phyloP scores from a whole-genome alignment of 805 yeast genomes.

The Metschnikowia gelsemii region DNA sequence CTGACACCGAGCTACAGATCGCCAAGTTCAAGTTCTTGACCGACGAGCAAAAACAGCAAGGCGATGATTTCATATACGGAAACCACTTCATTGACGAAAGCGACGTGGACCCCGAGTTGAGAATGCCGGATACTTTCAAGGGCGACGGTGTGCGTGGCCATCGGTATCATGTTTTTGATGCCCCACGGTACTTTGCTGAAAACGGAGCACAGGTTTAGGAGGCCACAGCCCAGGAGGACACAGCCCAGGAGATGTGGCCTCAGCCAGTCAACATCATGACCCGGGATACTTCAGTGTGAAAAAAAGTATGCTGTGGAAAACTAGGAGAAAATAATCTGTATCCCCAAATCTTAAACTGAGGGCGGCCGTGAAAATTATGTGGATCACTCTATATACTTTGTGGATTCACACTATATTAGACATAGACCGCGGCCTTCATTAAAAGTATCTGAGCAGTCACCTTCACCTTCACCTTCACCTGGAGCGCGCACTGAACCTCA shows the following conservation, averaged over 20 bases:
- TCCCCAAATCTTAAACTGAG: too few relatives aligned
- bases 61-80: constrained; percentile 47
- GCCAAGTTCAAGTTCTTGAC: constrained; percentile 77
- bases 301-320: not conserved
- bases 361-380: too few relatives aligned
- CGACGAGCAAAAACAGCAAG: constrained; percentile 32
- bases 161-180: constrained; percentile 89
- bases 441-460: not conserved
- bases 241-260: too few relatives aligned
- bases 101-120: constrained; percentile 56
- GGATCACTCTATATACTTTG: too few relatives aligned
- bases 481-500: constrained; percentile 7
- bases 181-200: constrained; percentile 74
- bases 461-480: not conserved
- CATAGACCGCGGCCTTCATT: too few relatives aligned
- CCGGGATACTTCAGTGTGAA: too few relatives aligned
- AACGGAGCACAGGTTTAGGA: constrained; percentile 8
- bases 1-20: constrained; percentile 95
- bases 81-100: constrained; percentile 56
- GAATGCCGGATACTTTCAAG: constrained; percentile 75
- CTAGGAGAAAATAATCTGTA: not conserved
- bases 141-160: constrained; percentile 96
- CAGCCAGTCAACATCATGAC: too few relatives aligned
- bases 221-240: not conserved
- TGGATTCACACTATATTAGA: too few relatives aligned